A percentile compares a stretch with the other conserved stretches of the same genome.
phyloP scores from a whole-genome alignment of 768 basidiomycete species.

The Leccinum aurantiacum region DNA sequence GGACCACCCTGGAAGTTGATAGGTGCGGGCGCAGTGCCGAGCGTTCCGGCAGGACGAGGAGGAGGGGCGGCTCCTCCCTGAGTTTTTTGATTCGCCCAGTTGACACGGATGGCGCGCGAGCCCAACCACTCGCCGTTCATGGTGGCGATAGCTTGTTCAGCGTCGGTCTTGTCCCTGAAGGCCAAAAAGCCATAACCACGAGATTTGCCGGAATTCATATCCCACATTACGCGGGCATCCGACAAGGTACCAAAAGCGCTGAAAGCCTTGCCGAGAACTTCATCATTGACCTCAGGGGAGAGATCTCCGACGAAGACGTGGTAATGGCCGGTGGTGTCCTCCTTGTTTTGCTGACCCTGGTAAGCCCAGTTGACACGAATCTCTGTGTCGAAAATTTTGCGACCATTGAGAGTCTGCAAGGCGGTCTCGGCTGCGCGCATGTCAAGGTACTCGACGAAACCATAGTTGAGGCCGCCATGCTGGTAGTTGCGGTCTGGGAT shows the following conservation, averaged over 20 bases:
- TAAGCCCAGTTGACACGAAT: conserved; percentile 99
- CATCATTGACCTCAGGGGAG: conserved; percentile 97
- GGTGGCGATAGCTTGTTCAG: conserved; percentile 97
- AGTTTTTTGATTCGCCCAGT: conserved; percentile 99
- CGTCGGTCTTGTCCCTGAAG: conserved; percentile 98
- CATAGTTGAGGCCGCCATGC: conserved; percentile 98
- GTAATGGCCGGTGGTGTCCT: conserved; percentile 96
- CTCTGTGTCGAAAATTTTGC: conserved; percentile 99
- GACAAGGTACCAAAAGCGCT: conserved; percentile 94
- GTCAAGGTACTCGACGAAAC: conserved; percentile 98
- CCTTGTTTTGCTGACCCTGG: conserved; percentile 97
- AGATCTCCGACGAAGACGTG: conserved; percentile 99
- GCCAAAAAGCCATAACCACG: conserved; percentile 98
- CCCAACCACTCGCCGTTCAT: conserved; percentile 99
- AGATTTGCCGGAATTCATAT: conserved; percentile 99
- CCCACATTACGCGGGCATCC: conserved; percentile 99
- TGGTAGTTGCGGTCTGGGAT: conserved; percentile 99
- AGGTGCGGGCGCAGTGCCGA: conserved; percentile 75
- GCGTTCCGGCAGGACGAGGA: conserved; percentile 44
- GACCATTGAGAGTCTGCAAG: conserved; percentile 96
- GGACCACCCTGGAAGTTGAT: conserved; percentile 91
- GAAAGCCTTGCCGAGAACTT: conserved; percentile 95
- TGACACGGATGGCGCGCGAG: conserved; percentile 96
- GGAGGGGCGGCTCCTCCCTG: conserved; percentile 52
- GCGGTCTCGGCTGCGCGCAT: conserved; percentile 99